Evolutionary conservation across 345 rosid genomes (phyloP).

Genomic region (Brassica juncea): DNA sequence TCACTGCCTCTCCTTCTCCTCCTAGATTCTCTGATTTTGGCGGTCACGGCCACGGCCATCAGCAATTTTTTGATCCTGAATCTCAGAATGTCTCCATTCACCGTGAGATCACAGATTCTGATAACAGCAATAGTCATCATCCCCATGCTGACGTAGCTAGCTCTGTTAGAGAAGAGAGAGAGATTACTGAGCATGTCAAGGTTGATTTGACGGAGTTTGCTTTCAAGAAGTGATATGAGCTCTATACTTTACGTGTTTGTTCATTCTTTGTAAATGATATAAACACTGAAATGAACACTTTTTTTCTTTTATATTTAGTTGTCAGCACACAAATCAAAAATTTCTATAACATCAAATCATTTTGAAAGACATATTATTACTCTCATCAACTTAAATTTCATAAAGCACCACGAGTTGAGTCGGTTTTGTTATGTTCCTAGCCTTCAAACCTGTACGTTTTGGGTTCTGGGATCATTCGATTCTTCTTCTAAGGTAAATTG

Average conservation of each 20-base stretch:
- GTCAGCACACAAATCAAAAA: not conserved
- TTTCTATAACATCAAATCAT: not conserved
- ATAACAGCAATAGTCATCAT: conserved; percentile 25
- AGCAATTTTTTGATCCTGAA: conserved; percentile 44
- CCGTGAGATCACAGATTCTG: conserved; percentile 35
- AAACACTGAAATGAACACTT: not conserved
- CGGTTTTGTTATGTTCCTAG: not conserved
- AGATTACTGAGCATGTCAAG: conserved; percentile 36
- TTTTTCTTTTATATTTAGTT: not conserved
- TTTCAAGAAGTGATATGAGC: conserved; percentile 35
- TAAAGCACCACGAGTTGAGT: not conserved
- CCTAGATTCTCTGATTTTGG: conserved; percentile 40
- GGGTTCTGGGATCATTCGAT: not conserved
- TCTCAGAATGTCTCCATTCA: conserved; percentile 31
- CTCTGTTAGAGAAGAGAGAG: conserved; percentile 31
- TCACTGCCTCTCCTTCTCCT: conserved; percentile 49
- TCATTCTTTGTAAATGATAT: conserved; percentile 31
- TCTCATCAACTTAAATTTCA: too few relatives aligned
- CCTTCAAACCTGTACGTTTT: not conserved
- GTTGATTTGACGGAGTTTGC: conserved; percentile 42
- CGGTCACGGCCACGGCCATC: conserved; percentile 42
- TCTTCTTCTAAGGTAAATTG: too few relatives aligned
- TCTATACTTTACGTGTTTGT: not conserved
- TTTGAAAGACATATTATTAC: not conserved
- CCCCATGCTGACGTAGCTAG: conserved; percentile 25